A percentile compares a stretch with the other conserved stretches of the same genome.
These are phyloP conservation scores for Lepidium campestre DNA, from an alignment of 441 rosid genomes.

Conservation along the genomic window DNA sequence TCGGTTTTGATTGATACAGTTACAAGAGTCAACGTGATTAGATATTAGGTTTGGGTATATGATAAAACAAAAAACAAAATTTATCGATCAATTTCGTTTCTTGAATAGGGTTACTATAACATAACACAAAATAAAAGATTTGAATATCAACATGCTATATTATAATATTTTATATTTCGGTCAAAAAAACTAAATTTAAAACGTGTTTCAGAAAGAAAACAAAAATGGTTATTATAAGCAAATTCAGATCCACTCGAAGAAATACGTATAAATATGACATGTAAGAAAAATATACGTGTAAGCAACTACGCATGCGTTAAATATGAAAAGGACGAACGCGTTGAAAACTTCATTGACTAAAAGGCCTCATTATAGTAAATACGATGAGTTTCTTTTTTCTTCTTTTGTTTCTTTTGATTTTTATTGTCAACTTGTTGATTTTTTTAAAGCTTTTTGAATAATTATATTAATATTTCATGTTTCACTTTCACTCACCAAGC, in stretches of 20 bases:
- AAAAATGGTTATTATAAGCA: too few relatives aligned
- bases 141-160: background rate
- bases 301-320: slow-evolving; percentile 16
- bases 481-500: background rate
- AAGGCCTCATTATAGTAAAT: background rate
- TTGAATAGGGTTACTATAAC: background rate
- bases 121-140: background rate
- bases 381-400: background rate
- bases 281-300: background rate
- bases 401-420: background rate
- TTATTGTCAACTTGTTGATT: slow-evolving; percentile 2
- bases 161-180: background rate
- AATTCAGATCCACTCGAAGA: background rate
- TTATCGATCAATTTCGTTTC: background rate
- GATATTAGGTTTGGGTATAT: background rate
- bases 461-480: background rate
- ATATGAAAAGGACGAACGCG: slow-evolving; percentile 13
- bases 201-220: background rate
- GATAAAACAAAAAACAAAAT: too few relatives aligned
- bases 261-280: background rate
- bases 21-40: background rate
- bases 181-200: background rate
- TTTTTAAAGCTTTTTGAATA: background rate
- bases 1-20: background rate
- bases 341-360: slow-evolving; percentile 13